Conservation (phyloP, 257 asterid species). For the Ajuga chamaepitys region DNA sequence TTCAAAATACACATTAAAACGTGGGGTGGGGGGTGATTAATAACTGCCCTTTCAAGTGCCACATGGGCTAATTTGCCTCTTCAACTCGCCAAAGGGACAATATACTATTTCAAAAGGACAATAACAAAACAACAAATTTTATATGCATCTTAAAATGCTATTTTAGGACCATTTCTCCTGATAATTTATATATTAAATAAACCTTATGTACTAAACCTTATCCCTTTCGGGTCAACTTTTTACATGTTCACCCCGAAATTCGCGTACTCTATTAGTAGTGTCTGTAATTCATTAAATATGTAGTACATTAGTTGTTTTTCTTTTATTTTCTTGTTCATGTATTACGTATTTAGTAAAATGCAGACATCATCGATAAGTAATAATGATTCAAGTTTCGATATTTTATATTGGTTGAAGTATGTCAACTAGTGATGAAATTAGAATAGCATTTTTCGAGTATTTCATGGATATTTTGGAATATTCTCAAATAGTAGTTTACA, state of each 20-base stretch:
- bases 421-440: too few species aligned
- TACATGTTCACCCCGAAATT: neutral
- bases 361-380: too few species aligned
- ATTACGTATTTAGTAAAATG: too few species aligned
- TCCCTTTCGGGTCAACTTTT: constrained; percentile 21
- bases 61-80: constrained; percentile 22
- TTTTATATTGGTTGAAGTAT: too few species aligned
- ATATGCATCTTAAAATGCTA: constrained; percentile 11
- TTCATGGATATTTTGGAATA: neutral
- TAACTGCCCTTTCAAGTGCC: constrained; percentile 18
- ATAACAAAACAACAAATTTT: constrained; percentile 1
- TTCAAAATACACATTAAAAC: neutral
- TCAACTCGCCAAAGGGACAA: constrained; percentile 8
- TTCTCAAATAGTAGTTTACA: neutral
- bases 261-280: too few species aligned
- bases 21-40: neutral
- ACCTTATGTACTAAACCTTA: constrained; percentile 9
- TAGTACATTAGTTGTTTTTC: too few species aligned
- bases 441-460: too few species aligned
- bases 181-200: constrained; percentile 11
- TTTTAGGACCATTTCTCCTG: constrained; percentile 13
- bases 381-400: too few species aligned
- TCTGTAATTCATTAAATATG: too few species aligned
- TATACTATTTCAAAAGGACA: neutral
- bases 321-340: too few species aligned